Conservation (phyloP, 1,284 basidiomycete species). For the Malassezia caprae region DNA sequence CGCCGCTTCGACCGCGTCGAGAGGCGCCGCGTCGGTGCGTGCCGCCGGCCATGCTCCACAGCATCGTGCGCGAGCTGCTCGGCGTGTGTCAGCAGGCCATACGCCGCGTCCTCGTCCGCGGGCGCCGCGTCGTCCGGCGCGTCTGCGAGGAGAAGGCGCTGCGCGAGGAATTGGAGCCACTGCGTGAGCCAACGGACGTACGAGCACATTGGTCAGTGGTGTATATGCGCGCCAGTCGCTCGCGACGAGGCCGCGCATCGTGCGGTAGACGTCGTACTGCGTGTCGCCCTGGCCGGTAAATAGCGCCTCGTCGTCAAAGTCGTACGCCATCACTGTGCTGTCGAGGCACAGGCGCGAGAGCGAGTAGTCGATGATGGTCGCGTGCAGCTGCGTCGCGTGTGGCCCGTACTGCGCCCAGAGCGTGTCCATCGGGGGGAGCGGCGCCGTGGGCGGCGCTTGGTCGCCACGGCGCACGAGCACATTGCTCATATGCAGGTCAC, state of each 20-base stretch:
- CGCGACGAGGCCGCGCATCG: constrained; percentile 62
- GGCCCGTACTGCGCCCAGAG: constrained; percentile 23
- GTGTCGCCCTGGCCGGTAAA: constrained; percentile 64
- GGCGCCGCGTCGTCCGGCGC: background rate
- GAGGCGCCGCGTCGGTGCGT: constrained; percentile 6
- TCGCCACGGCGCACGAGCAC: constrained; percentile 58
- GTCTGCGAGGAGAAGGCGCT: constrained; percentile 56
- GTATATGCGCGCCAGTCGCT: constrained; percentile 63
- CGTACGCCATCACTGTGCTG: constrained; percentile 26
- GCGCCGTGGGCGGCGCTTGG: too few relatives aligned
- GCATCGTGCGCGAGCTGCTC: constrained; percentile 16
- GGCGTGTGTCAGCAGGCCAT: constrained; percentile 2
- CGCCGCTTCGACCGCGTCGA: constrained; percentile 18
- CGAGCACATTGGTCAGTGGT: constrained; percentile 79
- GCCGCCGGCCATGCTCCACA: constrained; percentile 4
- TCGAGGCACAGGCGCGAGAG: constrained; percentile 57
- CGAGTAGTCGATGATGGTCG: constrained; percentile 87
- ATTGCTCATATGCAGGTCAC: constrained; percentile 96
- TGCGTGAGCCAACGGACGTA: constrained; percentile 52
- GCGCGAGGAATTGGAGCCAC: constrained; percentile 72
- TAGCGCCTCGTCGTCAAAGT: constrained; percentile 46
- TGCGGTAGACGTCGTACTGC: constrained; percentile 88
- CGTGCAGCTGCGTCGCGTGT: constrained; percentile 56
- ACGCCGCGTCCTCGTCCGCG: background rate
- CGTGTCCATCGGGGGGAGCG: background rate